Evolutionary conservation across 2,329 filamentous ascomycete genomes (phyloP).

Genomic region (Penicillium carneum): DNA sequence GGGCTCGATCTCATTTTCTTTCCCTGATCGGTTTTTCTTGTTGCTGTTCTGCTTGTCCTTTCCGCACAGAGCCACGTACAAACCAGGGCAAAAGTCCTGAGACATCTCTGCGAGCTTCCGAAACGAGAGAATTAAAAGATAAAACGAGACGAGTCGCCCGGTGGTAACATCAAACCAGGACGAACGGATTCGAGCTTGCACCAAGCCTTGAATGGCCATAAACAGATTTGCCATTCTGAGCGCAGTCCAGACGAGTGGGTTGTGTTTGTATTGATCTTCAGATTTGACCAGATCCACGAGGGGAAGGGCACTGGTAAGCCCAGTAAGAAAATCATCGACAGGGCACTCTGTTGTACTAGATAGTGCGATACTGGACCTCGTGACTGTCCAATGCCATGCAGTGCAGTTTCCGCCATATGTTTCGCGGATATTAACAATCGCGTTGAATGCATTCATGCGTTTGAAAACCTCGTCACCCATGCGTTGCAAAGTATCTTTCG

Average conservation of each 20-base stretch:
- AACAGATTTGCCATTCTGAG: conserved; percentile 27
- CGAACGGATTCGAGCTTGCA: conserved; percentile 20
- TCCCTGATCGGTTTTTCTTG: neutral
- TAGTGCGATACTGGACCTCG: conserved; percentile 1
- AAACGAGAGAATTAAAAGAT: conserved; percentile 27
- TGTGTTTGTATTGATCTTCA: neutral
- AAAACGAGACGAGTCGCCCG: conserved; percentile 26
- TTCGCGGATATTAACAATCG: conserved; percentile 26
- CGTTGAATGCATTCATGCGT: conserved; percentile 4
- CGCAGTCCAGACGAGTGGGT: conserved; percentile 23
- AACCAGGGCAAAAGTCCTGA: conserved; percentile 18
- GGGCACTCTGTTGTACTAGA: neutral
- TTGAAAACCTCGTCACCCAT: conserved; percentile 17
- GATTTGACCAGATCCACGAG: conserved; percentile 14
- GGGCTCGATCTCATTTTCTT: conserved; percentile 15
- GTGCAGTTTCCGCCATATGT: conserved; percentile 10
- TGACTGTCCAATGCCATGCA: conserved; percentile 23
- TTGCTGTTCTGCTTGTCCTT: conserved; percentile 13
- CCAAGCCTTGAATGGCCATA: conserved; percentile 27
- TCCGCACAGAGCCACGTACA: conserved; percentile 24
- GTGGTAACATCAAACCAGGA: conserved; percentile 11
- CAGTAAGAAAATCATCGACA: conserved; percentile 14
- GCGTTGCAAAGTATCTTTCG: neutral
- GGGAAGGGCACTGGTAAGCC: conserved; percentile 15
- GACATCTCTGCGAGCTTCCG: conserved; percentile 31